These are phyloP conservation scores for Colletotrichum sp. DNA, from an alignment of 2,329 filamentous ascomycete species.

Conservation along the genomic window DNA sequence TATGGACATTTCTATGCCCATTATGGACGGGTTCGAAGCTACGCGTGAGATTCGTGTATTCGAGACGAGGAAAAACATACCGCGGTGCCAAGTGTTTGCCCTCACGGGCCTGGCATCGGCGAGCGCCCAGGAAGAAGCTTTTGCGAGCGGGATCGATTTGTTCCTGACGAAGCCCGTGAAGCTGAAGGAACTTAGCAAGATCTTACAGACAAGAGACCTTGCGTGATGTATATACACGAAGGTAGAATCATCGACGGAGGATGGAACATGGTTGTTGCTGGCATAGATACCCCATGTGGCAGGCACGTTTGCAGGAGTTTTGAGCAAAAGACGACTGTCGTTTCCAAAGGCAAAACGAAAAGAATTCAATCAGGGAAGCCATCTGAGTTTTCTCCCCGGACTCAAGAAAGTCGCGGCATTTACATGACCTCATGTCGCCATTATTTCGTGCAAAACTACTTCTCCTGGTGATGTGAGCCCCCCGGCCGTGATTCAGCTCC, in stretches of 20 bases:
- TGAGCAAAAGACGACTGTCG: background rate
- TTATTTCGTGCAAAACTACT: no score
- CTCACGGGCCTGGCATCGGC: constrained; percentile 57
- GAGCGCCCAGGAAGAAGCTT: constrained; percentile 56
- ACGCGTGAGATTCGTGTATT: constrained; percentile 55
- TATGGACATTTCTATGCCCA: constrained; percentile 63
- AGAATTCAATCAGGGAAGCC: no score
- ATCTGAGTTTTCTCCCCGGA: no score
- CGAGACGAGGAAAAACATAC: constrained; percentile 46
- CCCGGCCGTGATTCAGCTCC: no score
- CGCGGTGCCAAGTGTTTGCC: constrained; percentile 53
- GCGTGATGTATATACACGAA: background rate
- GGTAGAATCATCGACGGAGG: accelerated
- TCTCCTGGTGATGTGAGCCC: no score
- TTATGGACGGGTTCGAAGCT: constrained; percentile 58
- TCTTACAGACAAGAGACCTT: background rate
- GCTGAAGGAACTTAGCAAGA: constrained; percentile 40
- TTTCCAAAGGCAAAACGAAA: no score
- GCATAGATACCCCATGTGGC: background rate
- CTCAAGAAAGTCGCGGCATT: no score
- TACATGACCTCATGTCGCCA: no score
- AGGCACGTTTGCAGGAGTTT: background rate
- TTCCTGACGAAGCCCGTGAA: constrained; percentile 61
- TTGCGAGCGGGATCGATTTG: constrained; percentile 56
- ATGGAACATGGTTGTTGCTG: background rate